These are phyloP conservation scores for Blastomyces silverae DNA, from an alignment of 2,329 filamentous ascomycete genomes.

Conservation along the genomic window DNA sequence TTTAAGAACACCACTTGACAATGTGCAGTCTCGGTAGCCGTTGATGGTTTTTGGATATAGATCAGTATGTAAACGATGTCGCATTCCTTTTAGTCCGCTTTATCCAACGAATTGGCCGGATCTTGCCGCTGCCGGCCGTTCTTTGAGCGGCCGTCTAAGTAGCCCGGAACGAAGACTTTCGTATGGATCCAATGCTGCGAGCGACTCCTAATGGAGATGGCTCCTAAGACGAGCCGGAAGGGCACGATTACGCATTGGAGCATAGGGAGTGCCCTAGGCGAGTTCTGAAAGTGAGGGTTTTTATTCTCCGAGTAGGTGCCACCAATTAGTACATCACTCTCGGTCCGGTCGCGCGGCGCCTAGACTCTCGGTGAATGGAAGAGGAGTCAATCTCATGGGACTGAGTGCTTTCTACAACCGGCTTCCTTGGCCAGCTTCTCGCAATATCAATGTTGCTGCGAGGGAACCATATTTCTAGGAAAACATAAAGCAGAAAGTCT, in stretches of 20 bases:
- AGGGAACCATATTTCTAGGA: conserved; percentile 81
- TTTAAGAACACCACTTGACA: not conserved
- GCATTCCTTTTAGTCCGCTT: not conserved
- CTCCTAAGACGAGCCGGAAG: not conserved
- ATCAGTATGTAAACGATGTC: not conserved
- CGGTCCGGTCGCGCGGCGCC: not conserved
- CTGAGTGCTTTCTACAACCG: not conserved
- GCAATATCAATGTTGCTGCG: conserved; percentile 81
- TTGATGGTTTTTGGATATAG: not conserved
- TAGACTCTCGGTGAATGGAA: not conserved
- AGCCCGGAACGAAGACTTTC: not conserved
- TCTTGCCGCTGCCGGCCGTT: not conserved
- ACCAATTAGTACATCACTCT: conserved; percentile 3
- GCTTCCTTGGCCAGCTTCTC: conserved; percentile 83
- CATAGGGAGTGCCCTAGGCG: not conserved
- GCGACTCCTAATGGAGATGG: not conserved
- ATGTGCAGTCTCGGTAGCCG: not conserved
- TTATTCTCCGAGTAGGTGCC: not conserved
- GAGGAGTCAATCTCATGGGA: conserved; percentile 5
- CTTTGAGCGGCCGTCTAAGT: not conserved
- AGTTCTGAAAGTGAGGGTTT: not conserved
- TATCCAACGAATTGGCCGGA: not conserved
- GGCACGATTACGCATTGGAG: not conserved
- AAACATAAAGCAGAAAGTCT: conserved; percentile 83
- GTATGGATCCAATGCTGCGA: not conserved